These are phyloP conservation scores for Mycena galericulata DNA, from an alignment of 768 basidiomycete species.

Conservation along the genomic window DNA sequence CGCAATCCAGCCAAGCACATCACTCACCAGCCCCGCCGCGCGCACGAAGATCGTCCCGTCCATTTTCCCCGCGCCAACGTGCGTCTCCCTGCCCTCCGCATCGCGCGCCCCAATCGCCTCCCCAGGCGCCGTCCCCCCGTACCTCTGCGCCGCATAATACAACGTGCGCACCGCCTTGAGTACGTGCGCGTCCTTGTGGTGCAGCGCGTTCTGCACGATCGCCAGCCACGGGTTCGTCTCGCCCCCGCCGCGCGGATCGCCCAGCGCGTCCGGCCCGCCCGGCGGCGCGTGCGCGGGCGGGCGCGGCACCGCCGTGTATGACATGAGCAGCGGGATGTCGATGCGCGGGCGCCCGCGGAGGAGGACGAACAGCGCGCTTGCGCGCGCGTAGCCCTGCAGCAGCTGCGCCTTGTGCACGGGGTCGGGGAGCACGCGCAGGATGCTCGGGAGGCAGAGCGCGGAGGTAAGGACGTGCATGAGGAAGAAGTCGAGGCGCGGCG, in stretches of 20 bases:
- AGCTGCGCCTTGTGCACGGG: slow-evolving; percentile 46
- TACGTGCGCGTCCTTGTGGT: slow-evolving; percentile 56
- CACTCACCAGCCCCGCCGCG: slow-evolving; percentile 57
- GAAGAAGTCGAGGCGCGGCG: slow-evolving; percentile 55
- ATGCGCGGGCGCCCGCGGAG: slow-evolving; percentile 56
- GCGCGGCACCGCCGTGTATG: slow-evolving; percentile 47
- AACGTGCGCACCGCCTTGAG: slow-evolving; percentile 50
- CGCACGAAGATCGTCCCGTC: slow-evolving; percentile 58
- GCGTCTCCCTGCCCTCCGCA: slow-evolving; percentile 45
- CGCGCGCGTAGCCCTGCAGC: slow-evolving; percentile 48
- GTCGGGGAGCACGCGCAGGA: slow-evolving; percentile 40
- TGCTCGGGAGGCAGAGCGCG: slow-evolving; percentile 52
- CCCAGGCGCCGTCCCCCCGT: slow-evolving; percentile 43
- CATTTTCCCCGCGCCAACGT: slow-evolving; percentile 44
- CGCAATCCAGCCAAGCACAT: slow-evolving; percentile 56
- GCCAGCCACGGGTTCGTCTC: slow-evolving; percentile 53
- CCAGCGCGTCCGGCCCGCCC: slow-evolving; percentile 36
- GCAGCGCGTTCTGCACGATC: slow-evolving; percentile 46
- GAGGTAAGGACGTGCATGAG: slow-evolving; percentile 58
- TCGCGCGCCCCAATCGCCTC: slow-evolving; percentile 48
- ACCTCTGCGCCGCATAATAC: slow-evolving; percentile 49
- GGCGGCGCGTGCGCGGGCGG: slow-evolving; percentile 38
- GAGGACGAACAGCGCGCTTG: slow-evolving; percentile 44
- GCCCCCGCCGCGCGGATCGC: slow-evolving; percentile 36
- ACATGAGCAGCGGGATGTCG: slow-evolving; percentile 51